A percentile compares a stretch with the other conserved stretches of the same genome.
These are phyloP conservation scores for Kitagawia praeruptora DNA, from an alignment of 129 eudicot species.

Conservation along the genomic window DNA sequence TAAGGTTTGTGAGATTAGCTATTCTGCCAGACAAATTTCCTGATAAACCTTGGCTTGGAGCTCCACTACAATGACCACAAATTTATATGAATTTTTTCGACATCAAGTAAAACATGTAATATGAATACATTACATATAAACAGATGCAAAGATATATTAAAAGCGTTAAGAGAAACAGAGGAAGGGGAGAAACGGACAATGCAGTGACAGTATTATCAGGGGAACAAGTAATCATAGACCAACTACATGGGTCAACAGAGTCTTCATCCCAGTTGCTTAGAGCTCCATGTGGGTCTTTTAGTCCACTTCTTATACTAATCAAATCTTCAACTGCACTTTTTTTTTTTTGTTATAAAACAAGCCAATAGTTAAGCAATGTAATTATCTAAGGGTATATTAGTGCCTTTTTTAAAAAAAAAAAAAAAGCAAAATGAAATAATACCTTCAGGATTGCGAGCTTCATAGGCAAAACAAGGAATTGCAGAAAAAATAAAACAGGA, in stretches of 20 bases:
- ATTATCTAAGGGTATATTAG: neutral
- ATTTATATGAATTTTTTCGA: neutral
- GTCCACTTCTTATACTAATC: slow-evolving; percentile 35
- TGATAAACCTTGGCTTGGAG: slow-evolving; percentile 90
- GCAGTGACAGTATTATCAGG: slow-evolving; percentile 78
- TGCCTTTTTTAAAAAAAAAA: neutral
- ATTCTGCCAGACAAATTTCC: slow-evolving; percentile 64
- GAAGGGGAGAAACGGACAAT: slow-evolving; percentile 31
- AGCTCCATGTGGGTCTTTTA: slow-evolving; percentile 83
- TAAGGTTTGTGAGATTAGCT: slow-evolving; percentile 81
- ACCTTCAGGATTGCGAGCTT: slow-evolving; percentile 92
- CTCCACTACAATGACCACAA: slow-evolving; percentile 52
- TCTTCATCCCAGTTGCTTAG: slow-evolving; percentile 88
- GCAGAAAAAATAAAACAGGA: slow-evolving; percentile 28
- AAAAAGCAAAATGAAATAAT: slow-evolving; percentile 27
- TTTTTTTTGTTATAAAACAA: neutral
- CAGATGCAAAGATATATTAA: no score
- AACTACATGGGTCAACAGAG: slow-evolving; percentile 96
- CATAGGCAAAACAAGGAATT: slow-evolving; percentile 39
- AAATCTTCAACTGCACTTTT: slow-evolving; percentile 51
- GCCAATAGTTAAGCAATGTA: neutral
- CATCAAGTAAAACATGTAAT: slow-evolving; percentile 1
- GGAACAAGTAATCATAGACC: slow-evolving; percentile 97
- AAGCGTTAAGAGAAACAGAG: neutral
- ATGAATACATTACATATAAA: neutral